Evolutionary conservation across 345 rosid genomes (phyloP), one percentile per base, ranked within the genome.

Genomic region (Corchorus capsularis): DNA sequence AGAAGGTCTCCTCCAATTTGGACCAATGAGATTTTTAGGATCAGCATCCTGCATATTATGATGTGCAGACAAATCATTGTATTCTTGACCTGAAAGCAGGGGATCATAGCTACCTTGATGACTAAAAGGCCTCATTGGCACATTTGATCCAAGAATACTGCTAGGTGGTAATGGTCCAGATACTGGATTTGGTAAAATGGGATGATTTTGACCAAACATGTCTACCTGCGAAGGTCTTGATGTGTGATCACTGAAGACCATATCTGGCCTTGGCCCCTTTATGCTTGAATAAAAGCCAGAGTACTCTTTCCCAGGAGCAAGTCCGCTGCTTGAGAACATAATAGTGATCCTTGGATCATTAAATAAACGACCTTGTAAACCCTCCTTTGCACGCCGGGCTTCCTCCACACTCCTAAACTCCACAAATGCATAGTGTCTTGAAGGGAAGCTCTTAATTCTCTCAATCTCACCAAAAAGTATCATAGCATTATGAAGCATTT

Each of bases 401-500:
- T 96, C 99, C 80, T 91, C 97, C 39, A 87, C 87, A 72, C 97
- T 96, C 75, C 99, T 88, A 81, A 96, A 96, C 83, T 94, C 98
- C 79, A 94, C 98, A 83, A 94, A 92, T 53, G 98, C 87, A 82
- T 84, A 96, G 82, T 96, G 79, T 81, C 90, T 92, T 59, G 92
- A 81, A 53, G 95, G 97, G 69, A 88, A 94, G 72, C 97, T 90
- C 76, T 86, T 93, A 35, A 83, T 91, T 75, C 88, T 87, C 88
- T 94, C 98, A 78, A 96, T 96, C 91, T 96, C 99, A 34, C 99
- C 99, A 84, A 88, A 96, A 56, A 96, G 88, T 81, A 96, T 96
- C 97, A 96, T 90, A 35, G 97, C 94, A 87, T 96, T 96, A 80
- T 96, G 99, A 72, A 96, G 92, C 97, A 89, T 91, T 78, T 90